Evolutionary conservation across 345 rosid species (phyloP), one percentile per base, ranked within the genome.

Genomic region (Aquilaria malaccensis): DNA sequence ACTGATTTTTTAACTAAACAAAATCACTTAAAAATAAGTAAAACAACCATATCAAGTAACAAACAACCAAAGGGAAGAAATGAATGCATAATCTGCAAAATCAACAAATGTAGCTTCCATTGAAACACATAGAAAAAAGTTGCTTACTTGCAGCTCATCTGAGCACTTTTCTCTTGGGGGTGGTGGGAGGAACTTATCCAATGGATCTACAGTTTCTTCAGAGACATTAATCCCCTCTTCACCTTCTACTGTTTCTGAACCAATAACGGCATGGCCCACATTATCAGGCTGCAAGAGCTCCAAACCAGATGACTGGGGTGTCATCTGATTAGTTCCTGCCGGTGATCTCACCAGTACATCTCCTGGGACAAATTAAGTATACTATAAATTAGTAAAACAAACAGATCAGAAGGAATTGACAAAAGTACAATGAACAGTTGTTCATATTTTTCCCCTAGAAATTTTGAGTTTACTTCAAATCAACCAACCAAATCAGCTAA

Each of bases 101-200:
- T 4, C 7, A 37, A 37, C 43, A 3, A 37, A 37, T 37, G 43
- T 37, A 2, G 7, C 4, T 37, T 22, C 5, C 43, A 37, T 5
- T 37, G 43, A 3, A 37, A 37, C 5, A 9, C 43, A 37, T 37
- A 4, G 7, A 5, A 37, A 46, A 47, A 56, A 49, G 48, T 22
- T 62, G 70, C 87, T 79, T 74, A 91, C 99, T 75, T 88, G 97
- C 33, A 91, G 76, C 67, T 91, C 96, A 71, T 78, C 85, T 0
- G 97, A 83, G 79, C 93, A 90, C 72, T 73, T 85, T 13, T 70
- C 80, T 60, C 56, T 76, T 11, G 93, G 92, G 22, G 80, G 80
- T 0, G 80, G 79, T 0, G 85, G 93, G 30, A 94, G 86, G 75
- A 94, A 95, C 65, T 76, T 79, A 72, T 88, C 86, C 70, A 91